Conservation (phyloP, 2,329 filamentous ascomycete genomes). For the Didymella glomerata region DNA sequence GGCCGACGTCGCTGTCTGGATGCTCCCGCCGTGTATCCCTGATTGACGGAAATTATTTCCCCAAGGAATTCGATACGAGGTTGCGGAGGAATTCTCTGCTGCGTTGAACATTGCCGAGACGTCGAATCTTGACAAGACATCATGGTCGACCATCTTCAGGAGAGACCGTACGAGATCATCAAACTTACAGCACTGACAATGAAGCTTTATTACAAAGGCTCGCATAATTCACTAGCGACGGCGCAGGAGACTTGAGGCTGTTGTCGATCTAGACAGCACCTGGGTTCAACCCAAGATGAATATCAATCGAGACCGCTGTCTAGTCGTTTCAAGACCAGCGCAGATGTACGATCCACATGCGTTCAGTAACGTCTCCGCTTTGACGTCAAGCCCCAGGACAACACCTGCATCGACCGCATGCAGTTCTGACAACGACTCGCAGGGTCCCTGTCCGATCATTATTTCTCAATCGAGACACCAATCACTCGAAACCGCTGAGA, state of each 20-base stretch:
- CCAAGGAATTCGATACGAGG: neutral
- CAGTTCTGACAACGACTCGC: neutral
- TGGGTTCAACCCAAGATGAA: neutral
- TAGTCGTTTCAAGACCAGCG: neutral
- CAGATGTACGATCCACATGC: neutral
- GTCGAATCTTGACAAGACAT: neutral
- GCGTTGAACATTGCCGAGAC: neutral
- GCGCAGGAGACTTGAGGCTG: neutral
- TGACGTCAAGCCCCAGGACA: neutral
- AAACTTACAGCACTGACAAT: neutral
- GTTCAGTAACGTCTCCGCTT: neutral
- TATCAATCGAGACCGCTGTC: neutral
- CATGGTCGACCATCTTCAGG: neutral
- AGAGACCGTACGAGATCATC: neutral
- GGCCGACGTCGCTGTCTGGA: slow-evolving; percentile 11
- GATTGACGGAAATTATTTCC: slow-evolving; percentile 1
- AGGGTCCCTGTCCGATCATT: neutral
- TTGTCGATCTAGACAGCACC: slow-evolving; percentile 2
- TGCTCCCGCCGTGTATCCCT: slow-evolving; percentile 7
- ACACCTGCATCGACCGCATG: neutral
- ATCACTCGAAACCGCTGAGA: neutral
- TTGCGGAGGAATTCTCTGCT: neutral
- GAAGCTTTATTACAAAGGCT: neutral
- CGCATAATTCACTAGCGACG: neutral
- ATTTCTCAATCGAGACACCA: neutral